These are phyloP conservation scores for Aureobasidium sp. DNA, from an alignment of 2,329 filamentous ascomycete species.

Conservation along the genomic window DNA sequence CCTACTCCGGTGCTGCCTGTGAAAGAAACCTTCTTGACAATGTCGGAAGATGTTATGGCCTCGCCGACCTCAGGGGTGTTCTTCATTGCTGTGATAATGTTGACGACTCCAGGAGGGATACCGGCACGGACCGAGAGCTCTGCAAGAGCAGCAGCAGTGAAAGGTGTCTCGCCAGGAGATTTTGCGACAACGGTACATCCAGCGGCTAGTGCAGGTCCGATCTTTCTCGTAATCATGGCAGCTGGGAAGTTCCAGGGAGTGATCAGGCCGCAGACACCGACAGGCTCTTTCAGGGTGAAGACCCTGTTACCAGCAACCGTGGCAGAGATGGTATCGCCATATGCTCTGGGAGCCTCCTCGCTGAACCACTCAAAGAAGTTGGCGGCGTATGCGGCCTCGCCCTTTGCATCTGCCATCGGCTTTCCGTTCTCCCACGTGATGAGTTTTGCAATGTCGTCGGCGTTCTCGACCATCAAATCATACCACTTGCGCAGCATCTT, in stretches of 20 bases:
- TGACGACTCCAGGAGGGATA: constrained; percentile 83
- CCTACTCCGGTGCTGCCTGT: constrained; percentile 67
- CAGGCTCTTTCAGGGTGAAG: constrained; percentile 72
- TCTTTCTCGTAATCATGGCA: constrained; percentile 40
- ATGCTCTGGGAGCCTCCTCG: constrained; percentile 66
- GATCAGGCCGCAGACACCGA: constrained; percentile 76
- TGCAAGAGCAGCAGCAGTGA: constrained; percentile 78
- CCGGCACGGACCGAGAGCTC: constrained; percentile 82
- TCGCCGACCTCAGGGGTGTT: constrained; percentile 77
- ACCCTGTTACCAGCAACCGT: constrained; percentile 66
- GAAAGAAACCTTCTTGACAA: constrained; percentile 85
- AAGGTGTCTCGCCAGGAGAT: constrained; percentile 85
- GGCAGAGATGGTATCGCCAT: constrained; percentile 68
- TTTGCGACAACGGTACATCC: constrained; percentile 93
- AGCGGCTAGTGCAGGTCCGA: constrained; percentile 69
- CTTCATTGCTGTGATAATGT: constrained; percentile 71
- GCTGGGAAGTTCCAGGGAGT: constrained; percentile 50
- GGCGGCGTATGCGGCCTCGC: constrained; percentile 65
- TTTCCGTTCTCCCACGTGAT: constrained; percentile 92
- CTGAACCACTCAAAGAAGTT: constrained; percentile 76
- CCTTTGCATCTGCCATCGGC: constrained; percentile 66
- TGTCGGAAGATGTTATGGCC: constrained; percentile 66
- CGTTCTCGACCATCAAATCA: constrained; percentile 69
- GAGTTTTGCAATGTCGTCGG: constrained; percentile 71
- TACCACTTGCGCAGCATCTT: constrained; percentile 74